Evolutionary conservation across 495 filamentous ascomycete species (phyloP), one percentile per base, ranked within the genome.

Genomic region (Neurospora sp.): DNA sequence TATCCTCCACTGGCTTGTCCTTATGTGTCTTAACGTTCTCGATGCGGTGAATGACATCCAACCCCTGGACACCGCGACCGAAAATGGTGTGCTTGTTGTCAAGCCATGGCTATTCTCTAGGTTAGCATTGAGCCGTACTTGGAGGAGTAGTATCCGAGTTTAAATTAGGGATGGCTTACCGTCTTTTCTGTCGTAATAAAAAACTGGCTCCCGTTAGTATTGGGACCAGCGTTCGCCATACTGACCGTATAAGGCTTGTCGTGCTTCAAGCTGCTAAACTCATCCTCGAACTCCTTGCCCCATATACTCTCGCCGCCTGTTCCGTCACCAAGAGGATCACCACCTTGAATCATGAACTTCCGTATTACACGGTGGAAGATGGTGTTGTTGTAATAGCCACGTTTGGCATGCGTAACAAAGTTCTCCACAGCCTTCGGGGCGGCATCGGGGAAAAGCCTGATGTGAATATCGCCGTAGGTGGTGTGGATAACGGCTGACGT

Each of bases 131-230:
- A 39, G 14, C 5, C 5, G 5, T 27, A 54, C 10, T n/a, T n/a
- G n/a, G n/a, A n/a, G n/a, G n/a, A n/a, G n/a, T n/a, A n/a, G n/a
- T n/a, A n/a, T n/a, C n/a, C n/a, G n/a, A n/a, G n/a, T n/a, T n/a
- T n/a, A n/a, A n/a, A n/a, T n/a, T n/a, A n/a, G n/a, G n/a, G n/a
- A n/a, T n/a, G n/a, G n/a, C 85, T 82, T 79, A 89, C 88, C 14
- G 96, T 93, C 84, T 96, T 96, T 81, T 98, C 96, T 2, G 96
- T 98, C 7, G 96, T 98, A 74, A 99, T 97, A 77, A 99, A 99
- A 82, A 99, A 99, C 82, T 99, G 96, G 74, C 91, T 93, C 23
- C 88, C 89, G 74, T 90, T 90, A 20, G 88, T 91, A 74, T 90
- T 96, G 0, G 93, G 92, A 0, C 96, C 96, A 0, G 96, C 95